Percentiles rank a stretch among this genome's conserved stretches.
Evolutionary conservation across 2,329 filamentous ascomycete genomes (phyloP).

Genomic region (Fusarium lyarnte): DNA sequence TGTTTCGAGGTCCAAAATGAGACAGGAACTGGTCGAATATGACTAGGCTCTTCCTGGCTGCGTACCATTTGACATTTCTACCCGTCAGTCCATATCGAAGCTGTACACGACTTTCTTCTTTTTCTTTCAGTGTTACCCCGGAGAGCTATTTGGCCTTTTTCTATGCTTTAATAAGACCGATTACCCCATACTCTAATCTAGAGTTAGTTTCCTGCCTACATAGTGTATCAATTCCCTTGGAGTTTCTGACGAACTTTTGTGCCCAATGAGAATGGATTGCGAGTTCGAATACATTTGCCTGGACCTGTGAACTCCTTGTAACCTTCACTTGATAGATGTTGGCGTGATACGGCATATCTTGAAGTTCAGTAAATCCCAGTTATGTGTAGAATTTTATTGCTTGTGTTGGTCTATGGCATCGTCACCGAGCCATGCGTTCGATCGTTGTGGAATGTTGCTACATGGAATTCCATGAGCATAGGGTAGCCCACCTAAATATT

Average conservation of each 20-base stretch:
- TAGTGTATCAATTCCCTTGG: constrained; percentile 40
- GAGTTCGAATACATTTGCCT: neutral
- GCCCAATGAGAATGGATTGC: neutral
- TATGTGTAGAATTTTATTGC: neutral
- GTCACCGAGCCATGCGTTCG: neutral
- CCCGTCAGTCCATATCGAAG: constrained; percentile 24
- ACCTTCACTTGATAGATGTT: neutral
- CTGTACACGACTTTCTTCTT: constrained; percentile 46
- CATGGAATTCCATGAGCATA: neutral
- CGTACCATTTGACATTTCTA: constrained; percentile 1
- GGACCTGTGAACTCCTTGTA: neutral
- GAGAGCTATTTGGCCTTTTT: constrained; percentile 50
- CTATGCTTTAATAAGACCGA: constrained; percentile 52
- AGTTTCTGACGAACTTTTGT: constrained; percentile 29
- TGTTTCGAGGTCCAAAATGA: constrained; percentile 1
- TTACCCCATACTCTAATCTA: constrained; percentile 47
- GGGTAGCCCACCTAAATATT: neutral
- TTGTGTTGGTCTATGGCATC: neutral
- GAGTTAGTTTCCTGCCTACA: constrained; percentile 45
- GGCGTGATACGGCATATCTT: neutral
- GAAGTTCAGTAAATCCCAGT: neutral
- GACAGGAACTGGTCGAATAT: neutral
- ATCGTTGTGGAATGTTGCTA: neutral
- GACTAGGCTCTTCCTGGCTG: constrained; percentile 18
- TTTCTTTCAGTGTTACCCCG: constrained; percentile 51